Evolutionary conservation across 2,329 filamentous ascomycete genomes (phyloP).

Genomic region (Curvularia eragrostidis): DNA sequence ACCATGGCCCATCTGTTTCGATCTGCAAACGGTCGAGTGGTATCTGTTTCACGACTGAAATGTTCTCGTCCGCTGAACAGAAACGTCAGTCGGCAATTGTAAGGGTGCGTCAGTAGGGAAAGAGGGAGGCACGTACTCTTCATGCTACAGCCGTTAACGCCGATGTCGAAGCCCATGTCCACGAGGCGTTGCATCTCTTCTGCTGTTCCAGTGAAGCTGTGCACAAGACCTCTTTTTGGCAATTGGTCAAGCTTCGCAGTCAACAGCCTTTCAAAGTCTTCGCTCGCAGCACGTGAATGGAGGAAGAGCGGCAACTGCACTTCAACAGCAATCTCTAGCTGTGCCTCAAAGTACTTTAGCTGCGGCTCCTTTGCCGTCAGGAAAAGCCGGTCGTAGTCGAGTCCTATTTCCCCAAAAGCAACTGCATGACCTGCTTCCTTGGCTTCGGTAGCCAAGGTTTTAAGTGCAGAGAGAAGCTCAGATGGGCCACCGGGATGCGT

Average conservation of each 20-base stretch:
- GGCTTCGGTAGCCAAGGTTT: conserved; percentile 66
- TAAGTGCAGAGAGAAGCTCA: conserved; percentile 65
- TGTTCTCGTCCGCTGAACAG: conserved; percentile 65
- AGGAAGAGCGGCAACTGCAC: conserved; percentile 88
- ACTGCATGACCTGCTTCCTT: conserved; percentile 67
- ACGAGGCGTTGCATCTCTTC: conserved; percentile 86
- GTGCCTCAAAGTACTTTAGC: conserved; percentile 81
- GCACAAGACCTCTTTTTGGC: conserved; percentile 81
- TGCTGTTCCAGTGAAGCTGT: conserved; percentile 89
- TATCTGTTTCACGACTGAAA: conserved; percentile 80
- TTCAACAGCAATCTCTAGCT: conserved; percentile 78
- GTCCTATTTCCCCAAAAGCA: conserved; percentile 92
- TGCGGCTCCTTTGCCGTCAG: conserved; percentile 81
- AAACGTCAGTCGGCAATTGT: background rate
- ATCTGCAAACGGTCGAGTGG: conserved; percentile 84
- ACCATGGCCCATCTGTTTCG: conserved; percentile 97
- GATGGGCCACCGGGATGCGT: conserved; percentile 64
- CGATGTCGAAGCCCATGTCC: conserved; percentile 82
- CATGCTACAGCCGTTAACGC: conserved; percentile 95
- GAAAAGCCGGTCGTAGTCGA: conserved; percentile 93
- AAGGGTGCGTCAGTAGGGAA: background rate
- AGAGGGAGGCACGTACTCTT: conserved; percentile 64
- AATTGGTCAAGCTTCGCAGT: conserved; percentile 68
- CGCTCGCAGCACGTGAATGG: conserved; percentile 85
- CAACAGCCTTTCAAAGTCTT: conserved; percentile 75